These are phyloP conservation scores for Jamesozyma spencerorum DNA, from an alignment of 805 yeast species.

Conservation along the genomic window DNA sequence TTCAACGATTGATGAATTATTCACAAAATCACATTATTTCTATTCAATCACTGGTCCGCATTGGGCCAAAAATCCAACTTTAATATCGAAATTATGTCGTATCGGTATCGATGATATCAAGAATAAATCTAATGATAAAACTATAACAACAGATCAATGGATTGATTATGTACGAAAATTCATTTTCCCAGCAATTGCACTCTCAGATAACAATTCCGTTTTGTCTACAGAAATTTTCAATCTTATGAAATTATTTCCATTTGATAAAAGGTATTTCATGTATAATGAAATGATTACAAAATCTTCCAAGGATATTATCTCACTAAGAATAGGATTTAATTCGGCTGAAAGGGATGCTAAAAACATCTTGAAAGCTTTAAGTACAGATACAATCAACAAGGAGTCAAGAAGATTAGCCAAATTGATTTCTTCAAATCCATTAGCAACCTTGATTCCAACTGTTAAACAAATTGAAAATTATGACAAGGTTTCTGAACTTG, in stretches of 20 bases:
- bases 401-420: slow-evolving; percentile 69
- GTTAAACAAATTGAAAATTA: slow-evolving; percentile 84
- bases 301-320: slow-evolving; percentile 45
- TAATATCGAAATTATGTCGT: slow-evolving; percentile 53
- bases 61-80: slow-evolving; percentile 38
- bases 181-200: slow-evolving; percentile 53
- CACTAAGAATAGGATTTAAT: slow-evolving; percentile 49
- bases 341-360: slow-evolving; percentile 73
- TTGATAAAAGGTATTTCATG: slow-evolving; percentile 59
- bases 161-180: slow-evolving; percentile 53
- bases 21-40: slow-evolving; percentile 17
- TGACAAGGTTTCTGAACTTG: slow-evolving; percentile 70
- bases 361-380: slow-evolving; percentile 66
- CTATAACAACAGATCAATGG: slow-evolving; percentile 35
- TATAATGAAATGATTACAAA: slow-evolving; percentile 70
- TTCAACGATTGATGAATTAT: slow-evolving; percentile 33
- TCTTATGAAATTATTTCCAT: slow-evolving; percentile 44
- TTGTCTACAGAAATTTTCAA: slow-evolving; percentile 51
- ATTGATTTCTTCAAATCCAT: slow-evolving; percentile 65
- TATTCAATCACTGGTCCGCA: slow-evolving; percentile 44
- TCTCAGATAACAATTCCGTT: slow-evolving; percentile 48
- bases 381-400: slow-evolving; percentile 64
- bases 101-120: slow-evolving; percentile 39
- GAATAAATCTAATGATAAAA: slow-evolving; percentile 6
- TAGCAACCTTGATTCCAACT: slow-evolving; percentile 63